Base-by-base conservation (phyloP, 345 rosid species). In the Linum tenue region DNA sequence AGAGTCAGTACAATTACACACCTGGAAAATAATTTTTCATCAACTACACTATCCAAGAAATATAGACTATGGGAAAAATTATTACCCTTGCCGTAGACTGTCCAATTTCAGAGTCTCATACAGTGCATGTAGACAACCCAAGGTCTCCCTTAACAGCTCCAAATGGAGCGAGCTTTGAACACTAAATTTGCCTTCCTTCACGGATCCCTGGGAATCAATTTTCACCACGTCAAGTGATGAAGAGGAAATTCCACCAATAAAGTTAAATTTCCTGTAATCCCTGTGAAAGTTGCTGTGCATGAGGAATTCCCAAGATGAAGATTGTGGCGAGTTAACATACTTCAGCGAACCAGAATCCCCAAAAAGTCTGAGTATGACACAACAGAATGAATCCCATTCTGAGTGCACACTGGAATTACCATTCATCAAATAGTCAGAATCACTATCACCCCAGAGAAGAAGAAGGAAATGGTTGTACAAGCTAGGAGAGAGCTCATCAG, bases 21-120 rank as follows among this genome's bases (percentile, higher is more conserved):
- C 6, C 0, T 41, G 44, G 44, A 41, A 41, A 41, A 4, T 8
- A 41, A 4, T 41, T 8, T 41, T 41, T 41, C 31, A 22, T 22
- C 31, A 22, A 41, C 44, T 4, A 41, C 9, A 4, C 44, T 41
- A 41, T 41, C 44, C 44, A 41, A 41, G 9, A 41, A 41, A 4
- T 8, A 41, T 41, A 9, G 53, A 48, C 11, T 48, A 2, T 6
- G 53, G 7, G 14, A 64, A 61, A 57, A 69, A 81, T 78, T 22
- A 22, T 22, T 81, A 94, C 99, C 74, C 75, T 79, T 85, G 85
- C 12, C 99, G 92, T 72, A 94, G 96, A 74, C 69, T 83, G 81
- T 94, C 86, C 84, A 94, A 73, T 74, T 94, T 94, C 77, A 94
- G 79, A 82, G 83, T 86, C 82, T 94, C 99, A 84, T 90, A 90